Evolutionary conservation across 257 asterid species (phyloP).

Genomic region (Salvia rosmarinus): DNA sequence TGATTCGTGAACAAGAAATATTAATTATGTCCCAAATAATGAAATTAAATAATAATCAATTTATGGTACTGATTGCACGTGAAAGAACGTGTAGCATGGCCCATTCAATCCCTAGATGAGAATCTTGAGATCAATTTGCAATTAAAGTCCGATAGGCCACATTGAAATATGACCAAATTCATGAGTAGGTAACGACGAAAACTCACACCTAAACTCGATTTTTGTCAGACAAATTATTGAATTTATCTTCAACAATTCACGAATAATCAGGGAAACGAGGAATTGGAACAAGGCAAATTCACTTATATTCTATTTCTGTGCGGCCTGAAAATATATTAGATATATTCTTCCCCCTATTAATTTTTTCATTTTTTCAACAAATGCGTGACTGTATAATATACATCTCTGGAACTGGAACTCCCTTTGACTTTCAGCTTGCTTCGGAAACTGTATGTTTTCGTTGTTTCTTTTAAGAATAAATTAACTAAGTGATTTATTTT

Average conservation of each 20-base stretch:
- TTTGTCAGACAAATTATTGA: constrained; percentile 30
- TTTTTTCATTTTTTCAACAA: background rate
- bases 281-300: constrained; percentile 13
- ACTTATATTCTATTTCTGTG: background rate
- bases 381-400: too few relatives aligned
- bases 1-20: background rate
- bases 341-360: too few relatives aligned
- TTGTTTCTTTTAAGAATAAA: too few relatives aligned
- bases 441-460: background rate
- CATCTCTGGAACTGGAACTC: background rate
- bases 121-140: constrained; percentile 25
- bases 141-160: constrained; percentile 46
- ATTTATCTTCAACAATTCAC: constrained; percentile 17
- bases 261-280: constrained; percentile 21
- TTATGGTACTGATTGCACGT: constrained; percentile 33
- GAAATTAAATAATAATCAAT: constrained; percentile 24
- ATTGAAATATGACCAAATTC: constrained; percentile 37
- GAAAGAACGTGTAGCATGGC: constrained; percentile 44
- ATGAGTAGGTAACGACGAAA: constrained; percentile 35
- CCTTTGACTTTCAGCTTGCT: background rate
- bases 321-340: background rate
- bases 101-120: constrained; percentile 29
- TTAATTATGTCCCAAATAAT: background rate
- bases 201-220: constrained; percentile 1
- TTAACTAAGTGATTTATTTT: too few relatives aligned